phyloP scores from a whole-genome alignment of 2,329 filamentous ascomycete species.

The Pyrenochaeta sp. region DNA sequence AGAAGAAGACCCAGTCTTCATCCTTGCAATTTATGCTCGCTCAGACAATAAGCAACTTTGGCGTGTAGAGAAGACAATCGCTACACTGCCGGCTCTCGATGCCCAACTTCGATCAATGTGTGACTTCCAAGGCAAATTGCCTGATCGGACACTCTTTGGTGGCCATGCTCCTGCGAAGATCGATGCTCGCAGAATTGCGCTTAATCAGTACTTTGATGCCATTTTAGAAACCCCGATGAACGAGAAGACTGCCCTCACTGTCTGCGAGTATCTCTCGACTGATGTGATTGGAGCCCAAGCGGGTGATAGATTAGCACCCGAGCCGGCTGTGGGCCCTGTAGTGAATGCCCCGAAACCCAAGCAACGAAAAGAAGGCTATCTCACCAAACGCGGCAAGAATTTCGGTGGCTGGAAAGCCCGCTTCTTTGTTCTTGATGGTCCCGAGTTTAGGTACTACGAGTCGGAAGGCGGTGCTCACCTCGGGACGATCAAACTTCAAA shows the following conservation, averaged over 20 bases:
- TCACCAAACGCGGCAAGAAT: slow-evolving; percentile 97
- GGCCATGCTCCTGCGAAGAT: slow-evolving; percentile 94
- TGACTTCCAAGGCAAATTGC: slow-evolving; percentile 77
- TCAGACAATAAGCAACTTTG: slow-evolving; percentile 81
- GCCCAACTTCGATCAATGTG: slow-evolving; percentile 77
- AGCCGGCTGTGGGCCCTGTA: slow-evolving; percentile 56
- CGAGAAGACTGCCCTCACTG: slow-evolving; percentile 74
- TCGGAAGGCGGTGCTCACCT: slow-evolving; percentile 87
- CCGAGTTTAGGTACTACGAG: slow-evolving; percentile 88
- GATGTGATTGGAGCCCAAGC: slow-evolving; percentile 68
- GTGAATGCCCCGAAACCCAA: slow-evolving; percentile 57
- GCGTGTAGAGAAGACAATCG: slow-evolving; percentile 91
- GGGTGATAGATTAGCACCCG: slow-evolving; percentile 63
- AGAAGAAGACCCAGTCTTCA: slow-evolving; percentile 94
- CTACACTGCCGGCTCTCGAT: slow-evolving; percentile 82
- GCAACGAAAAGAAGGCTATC: slow-evolving; percentile 83
- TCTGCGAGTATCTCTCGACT: slow-evolving; percentile 84
- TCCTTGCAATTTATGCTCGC: slow-evolving; percentile 82
- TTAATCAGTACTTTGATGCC: slow-evolving; percentile 86
- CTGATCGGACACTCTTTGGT: slow-evolving; percentile 85
- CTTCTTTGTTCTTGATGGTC: slow-evolving; percentile 73
- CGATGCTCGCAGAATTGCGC: slow-evolving; percentile 79
- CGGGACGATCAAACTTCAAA: slow-evolving; percentile 89
- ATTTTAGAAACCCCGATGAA: slow-evolving; percentile 85
- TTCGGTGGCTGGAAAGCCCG: slow-evolving; percentile 98